phyloP scores from a whole-genome alignment of 345 rosid genomes.

The Lumnitzera littorea region DNA sequence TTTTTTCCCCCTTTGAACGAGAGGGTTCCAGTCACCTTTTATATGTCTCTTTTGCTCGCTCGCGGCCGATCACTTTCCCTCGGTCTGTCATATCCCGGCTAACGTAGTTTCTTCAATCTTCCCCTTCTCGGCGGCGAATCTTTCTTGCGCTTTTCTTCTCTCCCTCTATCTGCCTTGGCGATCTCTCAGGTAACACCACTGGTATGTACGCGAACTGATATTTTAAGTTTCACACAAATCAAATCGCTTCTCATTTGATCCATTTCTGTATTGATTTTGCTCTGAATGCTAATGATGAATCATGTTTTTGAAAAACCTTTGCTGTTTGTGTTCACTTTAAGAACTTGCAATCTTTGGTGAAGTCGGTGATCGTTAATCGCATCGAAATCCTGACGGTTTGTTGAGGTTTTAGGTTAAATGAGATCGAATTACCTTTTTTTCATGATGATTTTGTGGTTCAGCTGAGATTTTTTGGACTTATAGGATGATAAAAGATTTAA shows the following conservation, averaged over 20 bases:
- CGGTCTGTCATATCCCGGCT: no score
- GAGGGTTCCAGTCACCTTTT: constrained; percentile 11
- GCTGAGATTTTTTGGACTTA: no score
- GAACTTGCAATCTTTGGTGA: not conserved
- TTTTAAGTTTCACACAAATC: no score
- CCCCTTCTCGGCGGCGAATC: not conserved
- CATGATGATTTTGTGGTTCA: no score
- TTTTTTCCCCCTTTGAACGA: not conserved
- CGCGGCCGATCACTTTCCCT: not conserved
- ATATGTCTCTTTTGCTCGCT: constrained; percentile 6
- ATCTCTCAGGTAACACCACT: constrained; percentile 1
- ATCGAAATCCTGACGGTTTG: no score
- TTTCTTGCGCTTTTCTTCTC: not conserved
- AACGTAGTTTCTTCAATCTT: no score
- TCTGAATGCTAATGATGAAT: not conserved
- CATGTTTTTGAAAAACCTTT: not conserved
- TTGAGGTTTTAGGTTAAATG: no score
- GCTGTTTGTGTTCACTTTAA: not conserved
- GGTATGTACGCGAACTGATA: constrained; percentile 4
- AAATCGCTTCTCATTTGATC: not conserved
- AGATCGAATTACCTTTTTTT: no score
- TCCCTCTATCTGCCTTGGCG: not conserved
- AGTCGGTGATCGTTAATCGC: no score
- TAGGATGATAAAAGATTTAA: no score
- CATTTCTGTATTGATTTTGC: not conserved